Percentiles rank a stretch among this genome's conserved stretches.
Evolutionary conservation across 768 basidiomycete species (phyloP).

Genomic region (Pleurotus eryngii): DNA sequence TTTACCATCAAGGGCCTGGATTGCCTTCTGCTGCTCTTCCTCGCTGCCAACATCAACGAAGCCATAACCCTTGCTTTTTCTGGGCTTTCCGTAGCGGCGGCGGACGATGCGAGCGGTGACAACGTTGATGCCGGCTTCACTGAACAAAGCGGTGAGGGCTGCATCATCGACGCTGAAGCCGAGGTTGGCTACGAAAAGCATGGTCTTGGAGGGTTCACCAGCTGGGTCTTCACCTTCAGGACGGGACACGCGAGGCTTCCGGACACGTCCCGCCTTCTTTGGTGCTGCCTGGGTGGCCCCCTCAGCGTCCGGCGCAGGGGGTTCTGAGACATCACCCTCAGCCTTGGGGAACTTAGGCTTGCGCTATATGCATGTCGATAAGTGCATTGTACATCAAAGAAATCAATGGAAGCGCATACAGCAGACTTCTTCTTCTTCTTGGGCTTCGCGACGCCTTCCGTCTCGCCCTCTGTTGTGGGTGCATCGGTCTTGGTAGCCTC

Average conservation of each 20-base stretch:
- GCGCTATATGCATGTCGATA: conserved; percentile 41
- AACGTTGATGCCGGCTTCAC: conserved; percentile 78
- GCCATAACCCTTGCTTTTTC: conserved; percentile 94
- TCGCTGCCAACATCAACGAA: conserved; percentile 94
- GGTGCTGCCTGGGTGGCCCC: conserved; percentile 28
- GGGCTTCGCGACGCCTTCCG: conserved; percentile 66
- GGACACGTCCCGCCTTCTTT: conserved; percentile 51
- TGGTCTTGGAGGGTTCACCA: conserved; percentile 85
- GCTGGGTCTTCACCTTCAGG: conserved; percentile 78
- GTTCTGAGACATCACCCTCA: conserved; percentile 37
- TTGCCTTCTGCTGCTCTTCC: conserved; percentile 89
- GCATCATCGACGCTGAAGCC: conserved; percentile 91
- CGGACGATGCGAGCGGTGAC: conserved; percentile 87
- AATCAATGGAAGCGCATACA: conserved; percentile 39
- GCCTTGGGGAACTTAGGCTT: conserved; percentile 49
- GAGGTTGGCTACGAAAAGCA: conserved; percentile 97
- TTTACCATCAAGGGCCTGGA: conserved; percentile 82
- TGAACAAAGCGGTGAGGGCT: conserved; percentile 78
- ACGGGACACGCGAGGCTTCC: conserved; percentile 62
- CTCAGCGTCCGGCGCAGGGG: conserved; percentile 28
- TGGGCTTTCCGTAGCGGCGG: conserved; percentile 76
- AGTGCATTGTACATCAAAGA: conserved; percentile 11
- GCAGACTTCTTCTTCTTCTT: conserved; percentile 76
- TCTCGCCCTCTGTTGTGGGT: conserved; percentile 49
- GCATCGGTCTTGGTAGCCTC: conserved; percentile 60